Conservation (phyloP, 192 early-diverging fungal species). For the Gamsiella multidivaricata region DNA sequence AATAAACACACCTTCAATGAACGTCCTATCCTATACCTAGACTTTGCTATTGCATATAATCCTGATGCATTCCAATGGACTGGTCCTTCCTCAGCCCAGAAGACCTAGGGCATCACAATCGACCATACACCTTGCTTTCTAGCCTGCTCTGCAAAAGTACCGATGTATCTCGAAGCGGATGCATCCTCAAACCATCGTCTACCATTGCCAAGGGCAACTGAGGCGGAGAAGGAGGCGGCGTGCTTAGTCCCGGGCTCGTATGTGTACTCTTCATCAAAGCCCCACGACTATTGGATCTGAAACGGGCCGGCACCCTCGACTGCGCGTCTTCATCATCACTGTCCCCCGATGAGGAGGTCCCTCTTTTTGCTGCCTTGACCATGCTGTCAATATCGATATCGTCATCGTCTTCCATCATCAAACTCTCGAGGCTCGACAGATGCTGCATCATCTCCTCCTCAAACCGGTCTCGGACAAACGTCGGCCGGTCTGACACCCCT, state of each 20-base stretch:
- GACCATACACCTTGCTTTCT: neutral
- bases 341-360: neutral
- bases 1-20: no score
- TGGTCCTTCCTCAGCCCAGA: slow-evolving; percentile 2
- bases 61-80: slow-evolving; percentile 2
- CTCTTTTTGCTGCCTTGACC: neutral
- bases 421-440: slow-evolving; percentile 36
- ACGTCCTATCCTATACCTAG: no score
- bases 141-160: neutral
- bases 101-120: neutral
- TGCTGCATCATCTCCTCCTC: slow-evolving; percentile 52
- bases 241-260: neutral
- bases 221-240: slow-evolving; percentile 36
- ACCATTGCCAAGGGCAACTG: neutral
- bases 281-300: slow-evolving; percentile 4
- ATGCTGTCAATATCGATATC: slow-evolving; percentile 15
- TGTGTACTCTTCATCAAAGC: neutral
- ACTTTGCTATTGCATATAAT: neutral
- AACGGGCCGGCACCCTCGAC: slow-evolving; percentile 12
- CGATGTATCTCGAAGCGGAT: neutral
- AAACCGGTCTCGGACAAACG: slow-evolving; percentile 40
- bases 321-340: slow-evolving; percentile 20
- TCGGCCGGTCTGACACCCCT: slow-evolving; percentile 20
- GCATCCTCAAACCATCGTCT: slow-evolving; percentile 6
- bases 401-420: slow-evolving; percentile 37